Evolutionary conservation across 345 rosid species (phyloP).

Genomic region (Arabidopsis thaliana): DNA sequence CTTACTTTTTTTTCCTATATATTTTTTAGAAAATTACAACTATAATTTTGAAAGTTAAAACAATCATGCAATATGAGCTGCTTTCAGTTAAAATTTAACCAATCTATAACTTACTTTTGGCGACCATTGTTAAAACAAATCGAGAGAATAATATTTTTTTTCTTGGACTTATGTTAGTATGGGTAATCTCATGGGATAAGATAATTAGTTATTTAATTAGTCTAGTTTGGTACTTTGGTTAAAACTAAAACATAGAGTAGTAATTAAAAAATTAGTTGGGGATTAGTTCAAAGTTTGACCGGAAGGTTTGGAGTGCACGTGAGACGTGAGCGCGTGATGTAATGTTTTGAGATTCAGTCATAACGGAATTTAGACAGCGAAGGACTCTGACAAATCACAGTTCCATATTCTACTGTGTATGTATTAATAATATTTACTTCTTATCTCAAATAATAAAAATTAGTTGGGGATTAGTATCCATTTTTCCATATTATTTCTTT

Average conservation of each 20-base stretch:
- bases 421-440: not conserved
- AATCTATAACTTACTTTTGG: not conserved
- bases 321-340: constrained; percentile 30
- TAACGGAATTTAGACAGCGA: constrained; percentile 39
- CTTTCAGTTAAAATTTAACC: not conserved
- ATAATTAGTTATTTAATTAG: not conserved
- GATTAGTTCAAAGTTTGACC: constrained; percentile 40
- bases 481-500: not conserved
- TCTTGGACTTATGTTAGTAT: not conserved
- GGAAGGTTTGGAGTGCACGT: constrained; percentile 21
- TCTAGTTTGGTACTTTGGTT: not conserved
- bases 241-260: not conserved
- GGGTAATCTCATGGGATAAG: constrained; percentile 12
- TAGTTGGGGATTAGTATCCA: not conserved
- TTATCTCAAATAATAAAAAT: not conserved
- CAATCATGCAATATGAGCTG: constrained; percentile 25
- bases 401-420: not conserved
- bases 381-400: constrained; percentile 38
- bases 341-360: not conserved
- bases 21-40: not conserved
- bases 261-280: constrained; percentile 17
- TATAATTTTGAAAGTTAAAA: not conserved
- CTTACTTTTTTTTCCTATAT: not conserved
- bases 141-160: not conserved
- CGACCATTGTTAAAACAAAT: not conserved